phyloP scores from a whole-genome alignment of 164 flowering plant species.

The Buxus sempervirens region DNA sequence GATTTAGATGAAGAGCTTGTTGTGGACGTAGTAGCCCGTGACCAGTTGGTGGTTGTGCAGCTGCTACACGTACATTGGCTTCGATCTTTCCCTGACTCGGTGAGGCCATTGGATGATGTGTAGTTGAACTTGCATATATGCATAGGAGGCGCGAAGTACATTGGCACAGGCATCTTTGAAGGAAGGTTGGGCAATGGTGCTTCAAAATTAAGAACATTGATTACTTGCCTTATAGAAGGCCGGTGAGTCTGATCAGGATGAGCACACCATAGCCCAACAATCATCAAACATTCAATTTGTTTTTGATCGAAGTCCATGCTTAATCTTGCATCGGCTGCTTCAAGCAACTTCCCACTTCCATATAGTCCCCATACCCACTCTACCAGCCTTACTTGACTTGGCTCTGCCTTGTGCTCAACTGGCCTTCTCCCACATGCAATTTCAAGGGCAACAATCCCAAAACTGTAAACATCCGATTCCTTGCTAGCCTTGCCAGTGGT shows the following conservation, averaged over 20 bases:
- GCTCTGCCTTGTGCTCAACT: not conserved
- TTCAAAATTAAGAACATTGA: slow-evolving; percentile 23
- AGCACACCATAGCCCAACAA: slow-evolving; percentile 29
- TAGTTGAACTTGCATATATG: slow-evolving; percentile 5
- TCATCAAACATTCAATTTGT: slow-evolving; percentile 21
- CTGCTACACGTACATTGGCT: not conserved
- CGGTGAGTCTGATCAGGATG: slow-evolving; percentile 23
- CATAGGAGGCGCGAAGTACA: slow-evolving; percentile 15
- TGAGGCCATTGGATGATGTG: slow-evolving; percentile 12
- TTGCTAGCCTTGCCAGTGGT: slow-evolving; percentile 19
- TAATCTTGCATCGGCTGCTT: slow-evolving; percentile 15
- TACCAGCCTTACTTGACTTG: not conserved
- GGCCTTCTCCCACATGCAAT: slow-evolving; percentile 21
- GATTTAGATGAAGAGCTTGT: not conserved
- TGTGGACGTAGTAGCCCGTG: not conserved
- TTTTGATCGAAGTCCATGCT: not conserved
- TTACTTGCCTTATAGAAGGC: slow-evolving; percentile 26
- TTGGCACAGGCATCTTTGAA: slow-evolving; percentile 20
- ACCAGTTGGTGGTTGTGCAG: slow-evolving; percentile 2
- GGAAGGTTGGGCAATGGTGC: slow-evolving; percentile 27
- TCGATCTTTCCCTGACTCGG: slow-evolving; percentile 2
- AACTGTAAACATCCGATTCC: slow-evolving; percentile 30
- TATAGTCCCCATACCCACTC: slow-evolving; percentile 29
- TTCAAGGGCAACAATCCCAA: slow-evolving; percentile 26
- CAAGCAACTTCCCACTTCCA: slow-evolving; percentile 12